A percentile compares a stretch with the other conserved stretches of the same genome.
These are phyloP conservation scores for Phoma sp. DNA, from an alignment of 2,329 filamentous ascomycete species.

Conservation along the genomic window DNA sequence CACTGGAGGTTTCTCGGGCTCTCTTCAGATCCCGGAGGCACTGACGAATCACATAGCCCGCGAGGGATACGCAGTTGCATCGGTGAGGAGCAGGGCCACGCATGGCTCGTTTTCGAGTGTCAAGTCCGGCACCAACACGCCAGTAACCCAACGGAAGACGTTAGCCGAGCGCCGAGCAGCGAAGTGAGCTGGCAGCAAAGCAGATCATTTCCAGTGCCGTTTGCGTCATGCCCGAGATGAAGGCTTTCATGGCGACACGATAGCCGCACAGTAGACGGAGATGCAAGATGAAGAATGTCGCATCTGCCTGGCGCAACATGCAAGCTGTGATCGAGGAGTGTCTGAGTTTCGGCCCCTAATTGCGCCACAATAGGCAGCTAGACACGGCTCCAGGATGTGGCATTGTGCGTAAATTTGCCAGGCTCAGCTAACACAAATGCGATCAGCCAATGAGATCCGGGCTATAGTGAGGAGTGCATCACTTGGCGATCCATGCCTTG, in stretches of 20 bases:
- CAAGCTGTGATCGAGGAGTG: slow-evolving; percentile 27
- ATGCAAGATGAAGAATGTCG: slow-evolving; percentile 30
- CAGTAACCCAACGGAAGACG: slow-evolving; percentile 11
- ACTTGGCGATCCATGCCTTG: slow-evolving; percentile 21
- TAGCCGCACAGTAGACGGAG: slow-evolving; percentile 23
- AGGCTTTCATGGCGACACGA: slow-evolving; percentile 21
- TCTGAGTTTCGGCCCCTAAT: slow-evolving; percentile 24
- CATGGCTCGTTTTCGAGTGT: slow-evolving; percentile 17
- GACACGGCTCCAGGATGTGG: slow-evolving; percentile 9
- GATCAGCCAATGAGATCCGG: slow-evolving; percentile 18
- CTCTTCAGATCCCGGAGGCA: slow-evolving; percentile 1
- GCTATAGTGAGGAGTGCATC: slow-evolving; percentile 21
- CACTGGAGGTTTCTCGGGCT: slow-evolving; percentile 14
- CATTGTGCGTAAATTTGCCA: slow-evolving; percentile 17
- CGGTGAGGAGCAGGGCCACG: slow-evolving; percentile 17
- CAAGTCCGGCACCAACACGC: slow-evolving; percentile 16
- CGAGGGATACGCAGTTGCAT: slow-evolving; percentile 13
- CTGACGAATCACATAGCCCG: slow-evolving; percentile 7
- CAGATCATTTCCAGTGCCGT: slow-evolving; percentile 23
- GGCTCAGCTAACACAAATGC: slow-evolving; percentile 4
- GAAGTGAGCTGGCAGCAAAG: slow-evolving; percentile 19
- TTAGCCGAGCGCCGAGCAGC: slow-evolving; percentile 11
- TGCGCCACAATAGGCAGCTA: slow-evolving; percentile 18
- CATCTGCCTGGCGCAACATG: slow-evolving; percentile 24
- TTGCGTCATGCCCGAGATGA: slow-evolving; percentile 30